Evolutionary conservation across 2,329 filamentous ascomycete genomes (phyloP).

Genomic region (Botrytis porri): DNA sequence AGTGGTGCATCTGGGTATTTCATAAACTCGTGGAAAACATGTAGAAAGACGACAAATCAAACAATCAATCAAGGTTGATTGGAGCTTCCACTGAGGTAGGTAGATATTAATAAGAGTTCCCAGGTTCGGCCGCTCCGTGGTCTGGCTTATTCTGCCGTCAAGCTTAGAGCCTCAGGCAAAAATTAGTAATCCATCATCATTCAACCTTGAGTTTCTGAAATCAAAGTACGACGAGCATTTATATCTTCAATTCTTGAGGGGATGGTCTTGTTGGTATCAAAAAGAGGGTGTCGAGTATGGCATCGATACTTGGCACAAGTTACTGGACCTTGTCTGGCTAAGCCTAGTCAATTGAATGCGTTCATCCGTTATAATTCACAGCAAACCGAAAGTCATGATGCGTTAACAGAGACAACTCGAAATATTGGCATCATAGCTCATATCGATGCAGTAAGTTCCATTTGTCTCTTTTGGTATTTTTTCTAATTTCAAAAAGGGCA

Average conservation of each 20-base stretch:
- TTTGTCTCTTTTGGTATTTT: not conserved
- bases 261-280: conserved; percentile 32
- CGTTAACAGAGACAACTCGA: conserved; percentile 57
- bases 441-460: conserved; percentile 72
- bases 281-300: conserved; percentile 33
- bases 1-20: conserved; percentile 7
- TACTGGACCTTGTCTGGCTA: not conserved
- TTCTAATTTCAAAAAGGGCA: conserved; percentile 55
- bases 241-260: conserved; percentile 23
- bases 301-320: conserved; percentile 26
- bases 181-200: conserved; percentile 4
- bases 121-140: not conserved
- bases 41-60: conserved; percentile 2
- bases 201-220: not conserved
- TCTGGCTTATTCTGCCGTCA: conserved; percentile 5
- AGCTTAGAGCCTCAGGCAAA: not conserved
- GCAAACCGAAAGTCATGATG: conserved; percentile 26
- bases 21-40: conserved; percentile 15
- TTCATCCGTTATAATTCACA: conserved; percentile 26
- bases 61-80: conserved; percentile 8
- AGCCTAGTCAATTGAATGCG: conserved; percentile 12
- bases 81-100: conserved; percentile 14
- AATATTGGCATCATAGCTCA: conserved; percentile 99
- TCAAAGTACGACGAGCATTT: not conserved
- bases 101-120: conserved; percentile 13